Conservation (phyloP, 2,329 filamentous ascomycete species). For the Scedosporium boydii region DNA sequence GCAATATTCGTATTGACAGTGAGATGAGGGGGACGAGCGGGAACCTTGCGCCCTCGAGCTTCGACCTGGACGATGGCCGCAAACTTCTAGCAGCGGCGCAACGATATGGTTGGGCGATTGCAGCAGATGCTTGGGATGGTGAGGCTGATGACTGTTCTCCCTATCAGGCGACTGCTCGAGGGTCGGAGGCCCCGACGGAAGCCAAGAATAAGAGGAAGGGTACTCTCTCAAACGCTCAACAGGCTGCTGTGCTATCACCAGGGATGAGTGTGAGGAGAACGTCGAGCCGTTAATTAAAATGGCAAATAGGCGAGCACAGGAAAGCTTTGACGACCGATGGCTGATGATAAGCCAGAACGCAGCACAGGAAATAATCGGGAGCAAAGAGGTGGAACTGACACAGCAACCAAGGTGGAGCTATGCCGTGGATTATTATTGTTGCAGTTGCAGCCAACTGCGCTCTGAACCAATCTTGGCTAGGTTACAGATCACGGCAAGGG, state of each 20-base stretch:
- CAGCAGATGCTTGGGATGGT: not conserved
- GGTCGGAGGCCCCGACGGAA: not conserved
- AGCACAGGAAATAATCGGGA: not conserved
- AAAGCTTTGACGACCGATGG: not conserved
- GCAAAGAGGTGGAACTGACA: not conserved
- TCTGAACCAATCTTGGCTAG: too few relatives aligned
- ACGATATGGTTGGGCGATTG: not conserved
- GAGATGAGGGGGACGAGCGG: not conserved
- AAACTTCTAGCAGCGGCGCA: not conserved
- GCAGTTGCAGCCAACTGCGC: not conserved
- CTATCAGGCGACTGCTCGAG: not conserved
- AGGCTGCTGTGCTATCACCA: not conserved
- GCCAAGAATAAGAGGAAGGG: not conserved
- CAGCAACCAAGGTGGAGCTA: not conserved
- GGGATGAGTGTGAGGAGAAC: not conserved
- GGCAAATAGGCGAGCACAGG: not conserved
- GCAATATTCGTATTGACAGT: not conserved
- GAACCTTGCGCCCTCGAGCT: not conserved
- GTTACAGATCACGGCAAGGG: too few relatives aligned
- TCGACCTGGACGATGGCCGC: not conserved
- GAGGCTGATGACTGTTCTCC: not conserved
- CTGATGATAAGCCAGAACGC: not conserved
- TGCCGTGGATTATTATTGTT: not conserved
- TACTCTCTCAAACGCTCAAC: not conserved
- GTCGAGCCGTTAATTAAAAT: not conserved